Evolutionary conservation across 495 filamentous ascomycete genomes (phyloP).

Genomic region (Achaetomiella virescens): DNA sequence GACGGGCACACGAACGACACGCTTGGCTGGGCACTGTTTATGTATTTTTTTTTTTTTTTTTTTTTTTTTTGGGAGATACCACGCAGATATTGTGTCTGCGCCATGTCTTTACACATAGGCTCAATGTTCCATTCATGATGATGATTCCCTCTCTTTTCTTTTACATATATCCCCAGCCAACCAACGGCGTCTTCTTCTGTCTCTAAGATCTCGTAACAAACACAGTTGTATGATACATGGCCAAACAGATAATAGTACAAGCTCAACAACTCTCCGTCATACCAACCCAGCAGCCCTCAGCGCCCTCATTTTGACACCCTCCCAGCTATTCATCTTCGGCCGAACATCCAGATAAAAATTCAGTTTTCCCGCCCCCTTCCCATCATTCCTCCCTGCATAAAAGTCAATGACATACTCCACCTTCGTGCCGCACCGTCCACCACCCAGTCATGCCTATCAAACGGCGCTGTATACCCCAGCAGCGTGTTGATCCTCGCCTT

Average conservation of each 20-base stretch:
- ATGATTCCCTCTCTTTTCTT: too few relatives aligned
- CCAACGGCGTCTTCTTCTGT: too few relatives aligned
- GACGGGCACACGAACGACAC: too few relatives aligned
- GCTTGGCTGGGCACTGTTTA: too few relatives aligned
- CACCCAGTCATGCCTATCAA: slow-evolving; percentile 97
- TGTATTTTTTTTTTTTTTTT: not conserved
- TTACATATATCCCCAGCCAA: too few relatives aligned
- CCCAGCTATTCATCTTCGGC: slow-evolving; percentile 87
- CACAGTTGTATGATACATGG: not conserved
- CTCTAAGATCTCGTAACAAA: too few relatives aligned
- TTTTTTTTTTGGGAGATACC: slow-evolving; percentile 5
- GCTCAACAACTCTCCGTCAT: slow-evolving; percentile 5
- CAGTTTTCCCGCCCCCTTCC: slow-evolving; percentile 53
- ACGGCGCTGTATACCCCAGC: slow-evolving; percentile 82
- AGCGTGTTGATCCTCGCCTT: slow-evolving; percentile 73
- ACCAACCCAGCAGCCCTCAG: slow-evolving; percentile 56
- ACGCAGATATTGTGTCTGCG: not conserved
- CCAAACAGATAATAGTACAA: not conserved
- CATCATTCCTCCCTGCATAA: slow-evolving; percentile 67
- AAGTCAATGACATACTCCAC: slow-evolving; percentile 98
- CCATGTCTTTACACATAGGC: not conserved
- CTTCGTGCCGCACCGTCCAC: slow-evolving; percentile 85
- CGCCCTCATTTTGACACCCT: slow-evolving; percentile 81
- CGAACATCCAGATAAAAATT: slow-evolving; percentile 94
- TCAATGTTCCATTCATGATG: too few relatives aligned